A percentile compares a stretch with the other conserved stretches of the same genome.
Conservation (phyloP, 2,329 filamentous ascomycete genomes). For the Colletotrichum sp. region DNA sequence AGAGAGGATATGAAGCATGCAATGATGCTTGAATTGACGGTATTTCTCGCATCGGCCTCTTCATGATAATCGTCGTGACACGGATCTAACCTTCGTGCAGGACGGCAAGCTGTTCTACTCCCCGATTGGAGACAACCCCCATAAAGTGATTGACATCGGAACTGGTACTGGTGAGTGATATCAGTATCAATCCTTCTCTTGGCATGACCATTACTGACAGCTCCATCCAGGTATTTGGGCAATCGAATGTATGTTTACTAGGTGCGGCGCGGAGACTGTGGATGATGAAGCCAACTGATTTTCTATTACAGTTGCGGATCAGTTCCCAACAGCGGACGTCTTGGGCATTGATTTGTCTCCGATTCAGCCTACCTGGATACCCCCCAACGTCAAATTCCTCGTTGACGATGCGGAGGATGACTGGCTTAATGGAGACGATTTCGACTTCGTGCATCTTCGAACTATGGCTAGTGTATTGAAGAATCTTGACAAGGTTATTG, state of each 20-base stretch:
- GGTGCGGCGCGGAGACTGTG: not conserved
- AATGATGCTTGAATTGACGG: constrained; percentile 49
- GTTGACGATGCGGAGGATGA: constrained; percentile 67
- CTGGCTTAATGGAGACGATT: constrained; percentile 58
- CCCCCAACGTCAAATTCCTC: constrained; percentile 65
- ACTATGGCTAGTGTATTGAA: constrained; percentile 55
- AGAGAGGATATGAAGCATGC: constrained; percentile 51
- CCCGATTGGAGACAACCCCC: constrained; percentile 42
- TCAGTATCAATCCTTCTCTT: too few species aligned
- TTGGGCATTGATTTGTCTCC: constrained; percentile 49
- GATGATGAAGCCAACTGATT: not conserved
- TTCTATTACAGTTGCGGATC: constrained; percentile 48
- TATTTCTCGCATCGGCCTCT: constrained; percentile 18
- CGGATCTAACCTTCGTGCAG: constrained; percentile 18
- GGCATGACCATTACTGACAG: too few species aligned
- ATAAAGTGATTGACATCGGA: constrained; percentile 52
- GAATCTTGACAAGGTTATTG: constrained; percentile 54
- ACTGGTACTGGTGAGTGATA: constrained; percentile 49
- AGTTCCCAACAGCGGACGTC: constrained; percentile 43
- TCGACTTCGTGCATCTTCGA: constrained; percentile 61
- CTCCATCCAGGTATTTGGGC: not conserved
- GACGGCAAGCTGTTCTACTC: constrained; percentile 44
- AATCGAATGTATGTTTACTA: not conserved
- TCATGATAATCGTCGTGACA: not conserved
- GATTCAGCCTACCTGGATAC: constrained; percentile 55